Percentiles rank a stretch among this genome's conserved stretches.
Evolutionary conservation across 1,284 basidiomycete genomes (phyloP).

Genomic region (Microbotryum intermedium): DNA sequence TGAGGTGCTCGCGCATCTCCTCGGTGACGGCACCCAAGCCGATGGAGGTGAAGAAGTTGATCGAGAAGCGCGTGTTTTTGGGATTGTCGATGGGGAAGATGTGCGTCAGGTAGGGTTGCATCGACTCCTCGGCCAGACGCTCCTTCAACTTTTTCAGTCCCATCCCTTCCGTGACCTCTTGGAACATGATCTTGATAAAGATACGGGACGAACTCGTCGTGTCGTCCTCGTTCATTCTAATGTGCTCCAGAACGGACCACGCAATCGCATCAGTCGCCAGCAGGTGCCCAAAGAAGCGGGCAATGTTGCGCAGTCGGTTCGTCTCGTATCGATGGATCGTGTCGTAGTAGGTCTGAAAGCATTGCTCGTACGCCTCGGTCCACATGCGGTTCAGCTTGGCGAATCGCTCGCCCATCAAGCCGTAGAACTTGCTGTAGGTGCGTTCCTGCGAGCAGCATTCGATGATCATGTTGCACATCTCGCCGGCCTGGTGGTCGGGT

Average conservation of each 20-base stretch:
- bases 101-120: constrained; percentile 55
- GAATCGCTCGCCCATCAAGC: constrained; percentile 90
- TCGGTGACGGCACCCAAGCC: constrained; percentile 85
- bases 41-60: constrained; percentile 79
- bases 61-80: constrained; percentile 91
- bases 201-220: constrained; percentile 94
- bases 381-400: constrained; percentile 90
- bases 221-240: constrained; percentile 95
- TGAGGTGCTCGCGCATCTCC: constrained; percentile 90
- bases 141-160: constrained; percentile 74
- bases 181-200: constrained; percentile 93
- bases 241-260: constrained; percentile 73
- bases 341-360: constrained; percentile 84
- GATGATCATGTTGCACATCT: constrained; percentile 96
- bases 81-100: constrained; percentile 97
- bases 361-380: constrained; percentile 79
- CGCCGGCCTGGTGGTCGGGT: constrained; percentile 86
- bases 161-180: constrained; percentile 88
- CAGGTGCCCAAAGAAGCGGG: constrained; percentile 88
- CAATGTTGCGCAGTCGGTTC: constrained; percentile 93
- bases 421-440: constrained; percentile 92
- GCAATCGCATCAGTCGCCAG: constrained; percentile 77
- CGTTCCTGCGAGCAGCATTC: constrained; percentile 99
- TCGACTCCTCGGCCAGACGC: constrained; percentile 63
- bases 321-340: constrained; percentile 99